These are phyloP conservation scores for Nigrospora osmanthi DNA, from an alignment of 2,329 filamentous ascomycete species.

Conservation along the genomic window DNA sequence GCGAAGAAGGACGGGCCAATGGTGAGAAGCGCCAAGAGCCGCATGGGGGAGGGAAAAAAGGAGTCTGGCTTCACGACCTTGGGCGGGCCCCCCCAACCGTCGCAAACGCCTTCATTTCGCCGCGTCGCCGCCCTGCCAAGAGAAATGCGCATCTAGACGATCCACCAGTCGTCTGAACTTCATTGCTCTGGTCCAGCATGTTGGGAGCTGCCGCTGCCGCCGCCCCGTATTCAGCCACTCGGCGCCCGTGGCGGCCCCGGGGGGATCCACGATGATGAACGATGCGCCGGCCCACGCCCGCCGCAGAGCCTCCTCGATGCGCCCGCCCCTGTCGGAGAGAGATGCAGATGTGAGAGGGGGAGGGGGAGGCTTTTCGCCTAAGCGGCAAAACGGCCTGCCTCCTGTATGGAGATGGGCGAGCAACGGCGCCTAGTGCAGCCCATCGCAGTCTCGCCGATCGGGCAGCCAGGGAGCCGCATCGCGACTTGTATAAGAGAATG, in stretches of 20 bases:
- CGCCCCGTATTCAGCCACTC: too few species aligned
- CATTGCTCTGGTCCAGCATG: not conserved
- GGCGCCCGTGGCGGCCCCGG: not conserved
- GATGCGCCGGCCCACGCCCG: not conserved
- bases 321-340: too few species aligned
- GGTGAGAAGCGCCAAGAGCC: not conserved
- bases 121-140: not conserved
- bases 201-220: not conserved
- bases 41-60: not conserved
- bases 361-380: too few species aligned
- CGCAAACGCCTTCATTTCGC: not conserved
- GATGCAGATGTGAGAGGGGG: too few species aligned
- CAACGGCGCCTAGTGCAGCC: not conserved
- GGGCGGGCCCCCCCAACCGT: not conserved
- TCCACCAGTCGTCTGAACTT: constrained; percentile 1
- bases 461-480: too few species aligned
- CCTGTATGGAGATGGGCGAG: not conserved
- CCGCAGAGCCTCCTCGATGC: not conserved
- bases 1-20: not conserved
- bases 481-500: not conserved
- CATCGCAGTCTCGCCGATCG: not conserved
- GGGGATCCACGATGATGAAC: not conserved
- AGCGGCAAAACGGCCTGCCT: too few species aligned
- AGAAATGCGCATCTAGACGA: not conserved
- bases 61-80: not conserved